Evolutionary conservation across 345 rosid genomes (phyloP), one percentile per base, ranked within the genome.

Genomic region (Erucastrum elatum): DNA sequence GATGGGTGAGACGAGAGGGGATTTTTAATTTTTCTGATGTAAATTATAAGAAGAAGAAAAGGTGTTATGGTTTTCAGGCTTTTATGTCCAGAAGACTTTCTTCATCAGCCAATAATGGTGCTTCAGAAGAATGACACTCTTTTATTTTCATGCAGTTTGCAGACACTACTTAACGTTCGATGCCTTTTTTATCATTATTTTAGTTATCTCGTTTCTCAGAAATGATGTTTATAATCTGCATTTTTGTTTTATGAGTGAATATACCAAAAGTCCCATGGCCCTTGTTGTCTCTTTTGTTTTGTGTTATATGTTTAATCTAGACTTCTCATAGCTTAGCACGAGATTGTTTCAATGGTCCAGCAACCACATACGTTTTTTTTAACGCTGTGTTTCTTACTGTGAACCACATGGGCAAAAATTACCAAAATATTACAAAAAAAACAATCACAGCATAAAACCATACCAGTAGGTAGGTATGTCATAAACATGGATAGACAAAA

Each of bases 1-100:
- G 46, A 61, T 75, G 75, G 66, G 30, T 70, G 76, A 77, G 81
- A 68, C 34, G 13, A 68, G 68, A 80, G 63, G 55, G 1, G 13
- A 29, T 2, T 49, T 49, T 33, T 49, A 49, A 64, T 64, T 58
- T 29, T 55, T 75, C 34, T 6, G 72, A 70, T 64, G 83, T 75
- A 70, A 29, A 75, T 70, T 63, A 75, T 55, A 56, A 62, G 66
- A 41, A 56, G 39, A 49, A 29, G 37, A 66, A 10, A 41, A 39
- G 33, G 63, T 2, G 51, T 15, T 29, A 16, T 70, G 70, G 66
- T 53, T 76, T 64, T 41, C 33, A 59, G 68, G 63, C 16, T 41
- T 58, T 29, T 15, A 37, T 68, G 37, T 60, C 63, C 33, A 65
- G 27, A 21, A 65, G 72, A 67, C 27, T 37, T 51, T 72, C 61